Conservation (phyloP, 129 eudicot genomes). For the Calendula officinalis region DNA sequence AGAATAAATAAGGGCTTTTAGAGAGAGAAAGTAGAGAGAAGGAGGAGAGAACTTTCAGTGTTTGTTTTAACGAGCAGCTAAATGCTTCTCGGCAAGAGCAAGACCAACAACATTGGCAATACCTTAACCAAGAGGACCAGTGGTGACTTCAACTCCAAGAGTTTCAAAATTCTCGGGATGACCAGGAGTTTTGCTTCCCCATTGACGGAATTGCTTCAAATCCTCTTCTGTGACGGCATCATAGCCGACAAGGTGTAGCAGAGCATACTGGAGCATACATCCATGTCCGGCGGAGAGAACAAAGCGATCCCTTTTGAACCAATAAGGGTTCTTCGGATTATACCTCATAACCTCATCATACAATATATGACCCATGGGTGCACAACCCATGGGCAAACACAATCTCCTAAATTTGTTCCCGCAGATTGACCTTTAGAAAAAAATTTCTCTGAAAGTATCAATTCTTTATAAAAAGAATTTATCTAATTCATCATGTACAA, state of each 20-base stretch:
- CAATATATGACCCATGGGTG: slow-evolving; percentile 85
- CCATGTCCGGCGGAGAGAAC: slow-evolving; percentile 96
- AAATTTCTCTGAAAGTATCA: too few relatives aligned
- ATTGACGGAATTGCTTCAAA: slow-evolving; percentile 76
- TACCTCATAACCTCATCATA: slow-evolving; percentile 89
- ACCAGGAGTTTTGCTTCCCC: slow-evolving; percentile 92
- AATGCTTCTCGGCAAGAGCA: slow-evolving; percentile 87
- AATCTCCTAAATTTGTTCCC: too few relatives aligned
- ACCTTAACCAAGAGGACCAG: slow-evolving; percentile 98
- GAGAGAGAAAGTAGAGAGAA: too few relatives aligned
- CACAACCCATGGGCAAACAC: slow-evolving; percentile 96
- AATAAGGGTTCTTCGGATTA: slow-evolving; percentile 84
- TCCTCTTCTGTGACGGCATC: slow-evolving; percentile 80
- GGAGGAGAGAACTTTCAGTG: too few relatives aligned
- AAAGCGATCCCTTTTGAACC: slow-evolving; percentile 89
- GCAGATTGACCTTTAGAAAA: too few relatives aligned
- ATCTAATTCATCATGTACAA: too few relatives aligned
- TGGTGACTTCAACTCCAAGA: slow-evolving; percentile 89
- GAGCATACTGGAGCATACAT: slow-evolving; percentile 89
- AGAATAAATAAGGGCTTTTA: too few relatives aligned
- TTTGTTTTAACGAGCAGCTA: slow-evolving; percentile 87
- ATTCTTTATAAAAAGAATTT: too few relatives aligned
- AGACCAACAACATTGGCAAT: slow-evolving; percentile 86
- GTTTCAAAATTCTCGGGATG: slow-evolving; percentile 94
- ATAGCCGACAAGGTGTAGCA: slow-evolving; percentile 86